phyloP scores from a whole-genome alignment of 106 monocot species.

The Gastrodia elata region DNA sequence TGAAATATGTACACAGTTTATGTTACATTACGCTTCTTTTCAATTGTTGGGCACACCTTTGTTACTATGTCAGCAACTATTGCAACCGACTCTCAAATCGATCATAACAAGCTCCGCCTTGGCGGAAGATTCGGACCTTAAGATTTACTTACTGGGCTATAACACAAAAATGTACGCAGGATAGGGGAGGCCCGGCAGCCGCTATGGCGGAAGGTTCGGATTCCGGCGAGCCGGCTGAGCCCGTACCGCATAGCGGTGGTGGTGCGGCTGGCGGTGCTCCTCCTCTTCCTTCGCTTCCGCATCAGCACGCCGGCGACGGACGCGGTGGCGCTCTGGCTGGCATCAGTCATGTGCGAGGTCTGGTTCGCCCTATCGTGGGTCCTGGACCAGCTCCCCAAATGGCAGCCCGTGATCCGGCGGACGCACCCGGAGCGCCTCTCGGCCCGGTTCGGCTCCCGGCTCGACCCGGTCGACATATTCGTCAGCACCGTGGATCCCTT shows the following conservation, averaged over 20 bases:
- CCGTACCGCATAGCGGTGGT: conserved; percentile 90
- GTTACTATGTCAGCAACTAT: too few relatives aligned
- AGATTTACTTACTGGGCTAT: not conserved
- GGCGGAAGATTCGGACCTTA: too few relatives aligned
- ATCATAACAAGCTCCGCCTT: not conserved
- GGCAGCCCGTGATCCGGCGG: conserved; percentile 74
- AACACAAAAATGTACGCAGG: conserved; percentile 17
- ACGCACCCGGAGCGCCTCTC: conserved; percentile 92
- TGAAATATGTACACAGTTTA: too few relatives aligned
- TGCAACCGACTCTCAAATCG: too few relatives aligned
- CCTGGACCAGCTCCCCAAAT: conserved; percentile 95
- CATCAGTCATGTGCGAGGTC: conserved; percentile 85
- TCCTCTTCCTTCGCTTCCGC: conserved; percentile 86
- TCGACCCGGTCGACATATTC: conserved; percentile 73
- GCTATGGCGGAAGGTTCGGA: conserved; percentile 84
- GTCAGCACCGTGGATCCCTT: conserved; percentile 90
- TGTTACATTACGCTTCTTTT: too few relatives aligned
- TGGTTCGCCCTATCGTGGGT: conserved; percentile 99
- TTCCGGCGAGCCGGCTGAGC: conserved; percentile 77
- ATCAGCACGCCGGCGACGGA: conserved; percentile 67
- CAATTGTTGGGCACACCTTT: too few relatives aligned
- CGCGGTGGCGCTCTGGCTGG: conserved; percentile 86
- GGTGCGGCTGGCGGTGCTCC: conserved; percentile 69
- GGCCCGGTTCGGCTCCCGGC: conserved; percentile 61
- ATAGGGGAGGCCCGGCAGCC: conserved; percentile 88